Evolutionary conservation across 2,329 filamentous ascomycete species (phyloP).

Genomic region (Colletotrichum sp.): DNA sequence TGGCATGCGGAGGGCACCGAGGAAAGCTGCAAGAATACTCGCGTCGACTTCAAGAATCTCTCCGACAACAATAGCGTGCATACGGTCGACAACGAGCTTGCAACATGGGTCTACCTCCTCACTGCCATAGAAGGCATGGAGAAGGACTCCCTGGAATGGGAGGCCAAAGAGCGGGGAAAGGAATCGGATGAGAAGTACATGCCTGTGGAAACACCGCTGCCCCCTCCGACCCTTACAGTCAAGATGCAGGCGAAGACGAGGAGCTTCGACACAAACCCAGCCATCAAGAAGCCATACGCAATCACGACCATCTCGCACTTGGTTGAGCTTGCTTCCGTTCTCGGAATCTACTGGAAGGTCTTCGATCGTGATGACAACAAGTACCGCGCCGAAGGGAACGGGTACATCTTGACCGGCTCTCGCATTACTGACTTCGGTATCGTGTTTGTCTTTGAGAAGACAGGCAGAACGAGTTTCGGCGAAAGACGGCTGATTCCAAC

Average conservation of each 20-base stretch:
- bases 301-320: conserved; percentile 40
- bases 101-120: background rate
- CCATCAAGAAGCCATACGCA: conserved; percentile 33
- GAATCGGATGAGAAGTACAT: background rate
- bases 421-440: conserved; percentile 39
- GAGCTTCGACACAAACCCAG: conserved; percentile 1
- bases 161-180: background rate
- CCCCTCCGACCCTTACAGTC: background rate
- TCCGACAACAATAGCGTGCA: no score
- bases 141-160: background rate
- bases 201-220: background rate
- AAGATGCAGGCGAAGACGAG: background rate
- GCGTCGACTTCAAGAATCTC: background rate
- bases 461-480: conserved; percentile 36
- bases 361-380: conserved; percentile 41
- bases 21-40: background rate
- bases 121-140: conserved; percentile 9
- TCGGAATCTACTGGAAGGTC: conserved; percentile 45
- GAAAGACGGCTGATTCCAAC: conserved; percentile 40
- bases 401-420: conserved; percentile 35
- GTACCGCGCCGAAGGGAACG: conserved; percentile 41
- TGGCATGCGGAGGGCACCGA: background rate
- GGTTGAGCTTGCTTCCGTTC: conserved; percentile 37
- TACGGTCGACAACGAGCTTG: conserved; percentile 2
- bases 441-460: conserved; percentile 42